Conservation (phyloP, 2,329 filamentous ascomycete genomes). For the Cercospora zeae-maydis region DNA sequence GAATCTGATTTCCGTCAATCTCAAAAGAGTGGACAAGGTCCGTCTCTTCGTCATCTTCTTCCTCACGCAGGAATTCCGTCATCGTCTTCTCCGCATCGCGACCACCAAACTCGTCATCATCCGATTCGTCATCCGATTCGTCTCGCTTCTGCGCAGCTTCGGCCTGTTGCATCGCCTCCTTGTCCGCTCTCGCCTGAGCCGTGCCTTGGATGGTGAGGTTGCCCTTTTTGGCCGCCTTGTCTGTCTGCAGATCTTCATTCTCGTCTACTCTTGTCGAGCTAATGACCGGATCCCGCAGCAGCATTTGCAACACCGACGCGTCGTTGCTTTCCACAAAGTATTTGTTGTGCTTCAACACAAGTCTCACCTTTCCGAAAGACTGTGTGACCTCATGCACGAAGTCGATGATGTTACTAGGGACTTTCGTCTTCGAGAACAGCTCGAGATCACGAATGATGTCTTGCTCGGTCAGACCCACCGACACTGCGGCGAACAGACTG, state of each 20-base stretch:
- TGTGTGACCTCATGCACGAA: slow-evolving; percentile 82
- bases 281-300: slow-evolving; percentile 82
- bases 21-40: slow-evolving; percentile 92
- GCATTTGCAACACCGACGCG: slow-evolving; percentile 75
- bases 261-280: slow-evolving; percentile 73
- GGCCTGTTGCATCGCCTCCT: slow-evolving; percentile 61
- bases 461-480: slow-evolving; percentile 81
- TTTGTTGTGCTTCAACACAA: slow-evolving; percentile 89
- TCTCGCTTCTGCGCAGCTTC: slow-evolving; percentile 44
- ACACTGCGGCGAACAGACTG: slow-evolving; percentile 91
- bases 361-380: slow-evolving; percentile 91
- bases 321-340: slow-evolving; percentile 94
- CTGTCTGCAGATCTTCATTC: slow-evolving; percentile 68
- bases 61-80: slow-evolving; percentile 64
- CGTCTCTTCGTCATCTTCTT: slow-evolving; percentile 78
- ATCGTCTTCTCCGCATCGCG: slow-evolving; percentile 53
- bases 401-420: slow-evolving; percentile 73
- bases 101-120: slow-evolving; percentile 53
- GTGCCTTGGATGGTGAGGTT: slow-evolving; percentile 91
- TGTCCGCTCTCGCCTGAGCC: slow-evolving; percentile 83
- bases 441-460: slow-evolving; percentile 90
- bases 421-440: slow-evolving; percentile 79
- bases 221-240: slow-evolving; percentile 79
- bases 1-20: slow-evolving; percentile 76
- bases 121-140: slow-evolving; percentile 51